phyloP scores from a whole-genome alignment of 768 basidiomycete genomes.

The Trametes coccinea region DNA sequence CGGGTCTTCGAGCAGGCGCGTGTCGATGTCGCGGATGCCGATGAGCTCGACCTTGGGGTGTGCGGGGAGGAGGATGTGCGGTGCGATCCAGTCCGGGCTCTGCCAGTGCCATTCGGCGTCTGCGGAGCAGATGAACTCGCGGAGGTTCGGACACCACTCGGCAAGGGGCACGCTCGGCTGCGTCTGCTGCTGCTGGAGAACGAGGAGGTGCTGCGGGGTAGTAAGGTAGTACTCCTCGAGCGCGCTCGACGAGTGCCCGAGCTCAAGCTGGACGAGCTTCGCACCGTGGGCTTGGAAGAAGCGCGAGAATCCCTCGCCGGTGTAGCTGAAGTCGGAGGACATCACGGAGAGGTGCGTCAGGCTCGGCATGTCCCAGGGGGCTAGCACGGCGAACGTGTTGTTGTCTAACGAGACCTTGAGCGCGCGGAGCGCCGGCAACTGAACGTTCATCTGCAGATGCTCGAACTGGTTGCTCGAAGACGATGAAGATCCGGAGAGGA shows the following conservation, averaged over 20 bases:
- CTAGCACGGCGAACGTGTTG: slow-evolving; percentile 65
- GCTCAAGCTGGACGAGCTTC: slow-evolving; percentile 63
- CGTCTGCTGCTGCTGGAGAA: slow-evolving; percentile 20
- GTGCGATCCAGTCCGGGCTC: slow-evolving; percentile 78
- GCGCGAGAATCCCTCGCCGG: slow-evolving; percentile 59
- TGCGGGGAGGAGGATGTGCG: slow-evolving; percentile 66
- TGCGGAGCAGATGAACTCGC: slow-evolving; percentile 70
- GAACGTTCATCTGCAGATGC: slow-evolving; percentile 36
- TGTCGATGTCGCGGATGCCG: slow-evolving; percentile 71
- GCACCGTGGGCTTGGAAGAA: slow-evolving; percentile 70
- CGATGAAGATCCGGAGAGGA: slow-evolving; percentile 21
- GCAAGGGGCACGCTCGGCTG: slow-evolving; percentile 48
- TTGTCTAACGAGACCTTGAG: slow-evolving; percentile 74
- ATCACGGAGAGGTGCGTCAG: slow-evolving; percentile 67
- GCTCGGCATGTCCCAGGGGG: slow-evolving; percentile 65
- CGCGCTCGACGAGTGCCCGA: slow-evolving; percentile 68
- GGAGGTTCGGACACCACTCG: slow-evolving; percentile 69
- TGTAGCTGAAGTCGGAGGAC: slow-evolving; percentile 69
- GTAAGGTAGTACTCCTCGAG: slow-evolving; percentile 70
- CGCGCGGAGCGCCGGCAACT: slow-evolving; percentile 63
- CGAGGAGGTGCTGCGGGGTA: slow-evolving; percentile 34
- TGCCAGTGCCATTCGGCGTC: slow-evolving; percentile 85
- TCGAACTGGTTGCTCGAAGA: background rate
- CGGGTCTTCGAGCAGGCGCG: slow-evolving; percentile 49
- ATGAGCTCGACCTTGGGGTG: slow-evolving; percentile 66